phyloP scores from a whole-genome alignment of 2,329 filamentous ascomycete species.

The Botrytis hyacinthi region DNA sequence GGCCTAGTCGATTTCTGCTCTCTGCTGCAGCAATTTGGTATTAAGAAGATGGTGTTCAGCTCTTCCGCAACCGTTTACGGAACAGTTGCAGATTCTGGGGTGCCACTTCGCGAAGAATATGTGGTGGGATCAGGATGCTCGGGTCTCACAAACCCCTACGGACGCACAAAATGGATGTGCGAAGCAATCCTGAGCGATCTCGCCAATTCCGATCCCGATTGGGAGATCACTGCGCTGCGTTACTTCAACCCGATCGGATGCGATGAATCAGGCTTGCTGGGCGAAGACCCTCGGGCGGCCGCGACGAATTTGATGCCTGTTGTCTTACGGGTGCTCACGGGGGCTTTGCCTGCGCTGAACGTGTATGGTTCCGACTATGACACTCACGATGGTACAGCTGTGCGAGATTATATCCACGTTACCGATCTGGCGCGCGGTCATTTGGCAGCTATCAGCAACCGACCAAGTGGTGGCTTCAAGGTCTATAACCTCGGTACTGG shows the following conservation, averaged over 20 bases:
- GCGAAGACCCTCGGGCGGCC: slow-evolving; percentile 60
- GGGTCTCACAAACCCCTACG: slow-evolving; percentile 64
- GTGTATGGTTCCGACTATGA: slow-evolving; percentile 66
- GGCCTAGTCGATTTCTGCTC: slow-evolving; percentile 60
- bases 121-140: slow-evolving; percentile 48
- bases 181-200: slow-evolving; percentile 64
- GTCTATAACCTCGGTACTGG: slow-evolving; percentile 49
- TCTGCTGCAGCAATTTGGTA: slow-evolving; percentile 55
- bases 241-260: slow-evolving; percentile 70
- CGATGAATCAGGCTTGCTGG: slow-evolving; percentile 60
- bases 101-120: slow-evolving; percentile 55
- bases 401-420: slow-evolving; percentile 68
- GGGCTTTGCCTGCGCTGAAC: slow-evolving; percentile 51
- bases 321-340: slow-evolving; percentile 59
- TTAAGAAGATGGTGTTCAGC: slow-evolving; percentile 66
- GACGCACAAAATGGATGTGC: slow-evolving; percentile 65
- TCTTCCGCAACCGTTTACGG: slow-evolving; percentile 68
- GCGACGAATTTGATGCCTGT: slow-evolving; percentile 66
- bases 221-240: slow-evolving; percentile 61
- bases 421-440: slow-evolving; percentile 63
- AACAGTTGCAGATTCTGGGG: slow-evolving; percentile 49
- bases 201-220: slow-evolving; percentile 57
- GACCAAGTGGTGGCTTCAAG: slow-evolving; percentile 40
- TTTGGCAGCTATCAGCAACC: slow-evolving; percentile 53
- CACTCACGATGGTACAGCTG: slow-evolving; percentile 62